Evolutionary conservation across 345 rosid species (phyloP).

Genomic region (Brassica napus): Da-Ae NC_063435.1:22292001-22292500

Average conservation of each 20-base stretch:
- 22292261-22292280: background rate
- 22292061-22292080: conserved; percentile 89
- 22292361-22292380: conserved; percentile 52
- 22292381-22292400: background rate
- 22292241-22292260: too few species aligned
- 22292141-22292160: conserved; percentile 72
- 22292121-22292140: background rate
- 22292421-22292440: background rate
- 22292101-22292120: background rate
- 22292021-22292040: conserved; percentile 89
- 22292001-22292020: conserved; percentile 75
- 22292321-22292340: conserved; percentile 93
- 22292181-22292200: conserved; percentile 69
- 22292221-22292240: conserved; percentile 33
- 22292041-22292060: conserved; percentile 96
- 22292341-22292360: conserved; percentile 65
- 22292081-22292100: background rate
- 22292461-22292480: conserved; percentile 17
- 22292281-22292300: too few species aligned
- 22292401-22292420: conserved; percentile 13
- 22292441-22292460: background rate
- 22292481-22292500: conserved; percentile 21
- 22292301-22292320: conserved; percentile 70
- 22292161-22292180: conserved; percentile 69
- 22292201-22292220: conserved; percentile 75